These are phyloP conservation scores for Crithidia acanthocephali DNA, from an alignment of 208 protist genomes.

Conservation along the genomic window DNA sequence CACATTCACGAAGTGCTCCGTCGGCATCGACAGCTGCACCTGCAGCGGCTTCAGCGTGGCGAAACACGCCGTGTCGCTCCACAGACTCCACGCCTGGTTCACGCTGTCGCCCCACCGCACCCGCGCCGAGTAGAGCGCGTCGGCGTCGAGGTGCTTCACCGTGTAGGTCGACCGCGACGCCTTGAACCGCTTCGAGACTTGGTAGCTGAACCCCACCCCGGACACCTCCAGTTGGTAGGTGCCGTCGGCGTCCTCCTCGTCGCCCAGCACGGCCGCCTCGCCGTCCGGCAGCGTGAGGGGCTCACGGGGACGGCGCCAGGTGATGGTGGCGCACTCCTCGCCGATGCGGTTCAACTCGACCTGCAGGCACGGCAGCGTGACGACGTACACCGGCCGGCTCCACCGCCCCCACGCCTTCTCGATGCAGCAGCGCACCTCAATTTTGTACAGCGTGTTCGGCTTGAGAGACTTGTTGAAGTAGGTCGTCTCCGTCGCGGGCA, in stretches of 20 bases:
- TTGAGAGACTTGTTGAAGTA: slow-evolving; percentile 63
- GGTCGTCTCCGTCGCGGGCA: slow-evolving; percentile 30
- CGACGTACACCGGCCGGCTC: slow-evolving; percentile 72
- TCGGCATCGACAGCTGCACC: slow-evolving; percentile 45
- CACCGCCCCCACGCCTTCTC: slow-evolving; percentile 89
- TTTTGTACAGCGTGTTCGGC: slow-evolving; percentile 81
- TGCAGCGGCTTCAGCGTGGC: slow-evolving; percentile 84
- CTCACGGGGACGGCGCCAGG: slow-evolving; percentile 71
- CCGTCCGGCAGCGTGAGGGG: slow-evolving; percentile 65
- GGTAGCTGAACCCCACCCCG: slow-evolving; percentile 63
- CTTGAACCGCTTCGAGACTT: slow-evolving; percentile 83
- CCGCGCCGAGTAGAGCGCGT: slow-evolving; percentile 75
- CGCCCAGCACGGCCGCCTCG: slow-evolving; percentile 51
- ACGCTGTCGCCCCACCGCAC: slow-evolving; percentile 72
- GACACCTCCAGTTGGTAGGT: slow-evolving; percentile 86
- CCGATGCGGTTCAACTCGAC: slow-evolving; percentile 68
- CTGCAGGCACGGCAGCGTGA: slow-evolving; percentile 84
- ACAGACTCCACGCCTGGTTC: slow-evolving; percentile 63
- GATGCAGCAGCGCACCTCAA: slow-evolving; percentile 82
- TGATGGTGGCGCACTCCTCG: slow-evolving; percentile 78
- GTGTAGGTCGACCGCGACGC: slow-evolving; percentile 65
- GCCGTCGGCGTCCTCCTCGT: slow-evolving; percentile 46
- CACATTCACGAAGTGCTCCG: slow-evolving; percentile 84
- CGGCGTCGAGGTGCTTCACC: slow-evolving; percentile 75
- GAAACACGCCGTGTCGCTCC: slow-evolving; percentile 78